Percentiles rank a stretch among this genome's conserved stretches.
These are phyloP conservation scores for Neurospora pannonica DNA, from an alignment of 495 filamentous ascomycete genomes.

Conservation along the genomic window DNA sequence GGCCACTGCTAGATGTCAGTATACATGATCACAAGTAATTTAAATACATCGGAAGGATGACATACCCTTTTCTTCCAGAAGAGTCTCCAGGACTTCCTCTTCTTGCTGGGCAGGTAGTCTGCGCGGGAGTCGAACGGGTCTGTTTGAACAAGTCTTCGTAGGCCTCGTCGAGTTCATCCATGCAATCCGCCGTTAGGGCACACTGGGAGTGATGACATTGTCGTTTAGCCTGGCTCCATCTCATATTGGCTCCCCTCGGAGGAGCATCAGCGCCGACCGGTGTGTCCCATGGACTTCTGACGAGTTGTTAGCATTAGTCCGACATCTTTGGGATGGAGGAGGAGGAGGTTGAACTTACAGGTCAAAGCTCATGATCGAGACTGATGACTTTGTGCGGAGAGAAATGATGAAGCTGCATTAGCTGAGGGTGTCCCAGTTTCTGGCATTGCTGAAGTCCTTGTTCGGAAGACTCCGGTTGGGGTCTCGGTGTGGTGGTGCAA, in stretches of 20 bases:
- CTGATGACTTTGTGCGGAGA: not conserved
- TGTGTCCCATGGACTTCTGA: not conserved
- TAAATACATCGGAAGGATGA: not conserved
- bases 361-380: not conserved
- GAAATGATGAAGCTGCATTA: not conserved
- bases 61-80: constrained; percentile 58
- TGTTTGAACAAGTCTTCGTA: too few species aligned
- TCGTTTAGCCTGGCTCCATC: too few species aligned
- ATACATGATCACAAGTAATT: not conserved
- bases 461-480: not conserved
- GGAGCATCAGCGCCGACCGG: too few species aligned
- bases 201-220: too few species aligned
- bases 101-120: constrained; percentile 58
- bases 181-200: too few species aligned
- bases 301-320: not conserved
- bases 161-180: too few species aligned
- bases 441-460: not conserved
- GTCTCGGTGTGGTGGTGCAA: too few species aligned
- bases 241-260: too few species aligned
- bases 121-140: too few species aligned
- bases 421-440: not conserved
- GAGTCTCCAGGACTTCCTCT: constrained; percentile 71
- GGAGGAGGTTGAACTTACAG: not conserved
- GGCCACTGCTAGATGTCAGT: constrained; percentile 30
- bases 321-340: not conserved